Percentiles rank a stretch among this genome's conserved stretches.
Evolutionary conservation across 2,329 filamentous ascomycete genomes (phyloP).

Genomic region (Aspergillus tamarii): DNA sequence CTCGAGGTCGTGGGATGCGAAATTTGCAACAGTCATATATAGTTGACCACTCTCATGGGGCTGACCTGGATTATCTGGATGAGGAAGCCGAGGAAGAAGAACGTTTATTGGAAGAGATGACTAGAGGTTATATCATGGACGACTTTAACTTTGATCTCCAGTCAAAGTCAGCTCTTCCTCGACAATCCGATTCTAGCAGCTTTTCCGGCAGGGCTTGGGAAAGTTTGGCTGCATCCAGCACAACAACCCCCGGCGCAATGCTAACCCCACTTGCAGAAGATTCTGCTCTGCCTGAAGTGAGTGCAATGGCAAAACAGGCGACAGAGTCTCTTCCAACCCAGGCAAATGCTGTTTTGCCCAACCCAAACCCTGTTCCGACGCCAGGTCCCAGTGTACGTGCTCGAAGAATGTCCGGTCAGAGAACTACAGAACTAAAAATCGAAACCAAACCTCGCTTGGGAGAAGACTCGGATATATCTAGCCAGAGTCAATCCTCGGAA

Average conservation of each 20-base stretch:
- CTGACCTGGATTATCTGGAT: conserved; percentile 54
- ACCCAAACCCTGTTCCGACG: conserved; percentile 8
- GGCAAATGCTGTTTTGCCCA: conserved; percentile 34
- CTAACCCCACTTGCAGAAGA: conserved; percentile 75
- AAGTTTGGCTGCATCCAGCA: conserved; percentile 74
- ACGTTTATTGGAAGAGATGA: conserved; percentile 83
- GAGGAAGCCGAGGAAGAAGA: conserved; percentile 75
- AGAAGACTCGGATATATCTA: conserved; percentile 27
- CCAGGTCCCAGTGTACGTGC: conserved; percentile 63
- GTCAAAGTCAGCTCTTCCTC: conserved; percentile 68
- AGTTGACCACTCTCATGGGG: conserved; percentile 24
- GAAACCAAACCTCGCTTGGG: conserved; percentile 63
- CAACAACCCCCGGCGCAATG: conserved; percentile 67
- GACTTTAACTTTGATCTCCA: conserved; percentile 76
- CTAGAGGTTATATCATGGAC: conserved; percentile 77
- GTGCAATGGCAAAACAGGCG: conserved; percentile 38
- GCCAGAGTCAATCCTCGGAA: conserved; percentile 32
- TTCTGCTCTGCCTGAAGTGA: conserved; percentile 42
- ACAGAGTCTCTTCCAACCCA: conserved; percentile 41
- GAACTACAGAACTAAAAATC: conserved; percentile 82
- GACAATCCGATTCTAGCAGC: conserved; percentile 81
- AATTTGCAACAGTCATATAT: conserved; percentile 39
- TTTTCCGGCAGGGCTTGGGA: conserved; percentile 80
- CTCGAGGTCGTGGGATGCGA: conserved; percentile 62
- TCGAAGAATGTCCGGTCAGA: conserved; percentile 78